Base-by-base conservation (phyloP, 805 yeast genomes). In the Myxozyma neotropica region DNA sequence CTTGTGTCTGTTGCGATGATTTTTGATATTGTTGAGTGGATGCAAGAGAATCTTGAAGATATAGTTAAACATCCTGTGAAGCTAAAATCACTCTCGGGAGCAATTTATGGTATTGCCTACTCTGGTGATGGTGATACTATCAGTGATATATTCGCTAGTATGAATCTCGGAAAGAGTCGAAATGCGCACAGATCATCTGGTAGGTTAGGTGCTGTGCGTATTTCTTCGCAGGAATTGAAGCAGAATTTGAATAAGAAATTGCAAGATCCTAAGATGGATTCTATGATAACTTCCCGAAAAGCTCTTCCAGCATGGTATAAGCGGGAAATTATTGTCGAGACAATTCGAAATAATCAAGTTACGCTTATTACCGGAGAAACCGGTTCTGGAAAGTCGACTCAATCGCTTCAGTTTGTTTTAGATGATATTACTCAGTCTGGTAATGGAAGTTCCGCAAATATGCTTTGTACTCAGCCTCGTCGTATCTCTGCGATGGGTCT, bases 381-480 rank as follows among this genome's bases (percentile, higher is more conserved):
- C 0, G 98, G 98, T 67, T 92, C 97, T 0, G 98, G 98, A 67
- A 93, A 93, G 70, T 89, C 97, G 0, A 93, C 99, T 0, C 99
- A 93, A 71, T 83, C 89, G 4, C 96, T 90, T 4, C 99, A 93
- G 71, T 93, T 91, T 66, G 77, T 93, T 21, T 74, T 93, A 17
- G 98, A 93, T 71, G 78, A 84, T 40, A 68, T 89, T 59, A 69
- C 73, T 0, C 57, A 51, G 17, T 78, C 81, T 50, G 47, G 74
- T 0, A 70, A 73, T 12, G 80, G 81, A 0, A 71, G 72, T 10
- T 82, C 81, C 61, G 85, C 79, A 63, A 72, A 74, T 24, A 87
- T 93, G 3, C 76, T 93, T 0, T 91, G 97, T 73, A 91, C 97
- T 0, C 98, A 93, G 73, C 99, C 99, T 1, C 81, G 99, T 73